A percentile compares a stretch with the other conserved stretches of the same genome.
phyloP scores from a whole-genome alignment of 108 stramenopile genomes.

The Cyclotella sp. region DNA sequence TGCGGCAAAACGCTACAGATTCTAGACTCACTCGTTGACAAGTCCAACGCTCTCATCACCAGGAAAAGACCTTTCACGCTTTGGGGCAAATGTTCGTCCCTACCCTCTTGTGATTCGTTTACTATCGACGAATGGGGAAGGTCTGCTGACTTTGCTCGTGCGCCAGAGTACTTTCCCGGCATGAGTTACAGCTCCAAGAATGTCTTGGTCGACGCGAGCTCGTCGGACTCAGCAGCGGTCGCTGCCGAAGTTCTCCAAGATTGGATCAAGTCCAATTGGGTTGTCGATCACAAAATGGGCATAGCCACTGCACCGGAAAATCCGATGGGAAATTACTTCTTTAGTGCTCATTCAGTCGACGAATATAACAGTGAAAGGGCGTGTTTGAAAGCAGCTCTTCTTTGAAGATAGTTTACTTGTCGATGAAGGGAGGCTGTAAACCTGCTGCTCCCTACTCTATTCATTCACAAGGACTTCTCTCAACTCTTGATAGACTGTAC shows the following conservation, averaged over 20 bases:
- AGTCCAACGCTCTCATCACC: slow-evolving; percentile 42
- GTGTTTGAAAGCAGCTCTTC: slow-evolving; percentile 43
- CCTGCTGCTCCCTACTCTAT: too few species aligned
- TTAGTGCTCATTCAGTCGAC: slow-evolving; percentile 35
- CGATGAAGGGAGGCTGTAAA: too few species aligned
- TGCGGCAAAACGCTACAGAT: slow-evolving; percentile 50
- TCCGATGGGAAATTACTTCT: slow-evolving; percentile 18
- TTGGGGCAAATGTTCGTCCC: slow-evolving; percentile 17
- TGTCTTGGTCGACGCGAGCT: slow-evolving; percentile 12
- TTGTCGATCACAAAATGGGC: slow-evolving; percentile 46
- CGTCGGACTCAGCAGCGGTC: slow-evolving; percentile 18
- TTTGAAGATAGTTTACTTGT: slow-evolving; percentile 9
- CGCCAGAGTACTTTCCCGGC: slow-evolving; percentile 24
- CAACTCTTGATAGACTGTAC: too few species aligned
- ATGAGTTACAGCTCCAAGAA: slow-evolving; percentile 54
- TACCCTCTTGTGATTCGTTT: slow-evolving; percentile 24
- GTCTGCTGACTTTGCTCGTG: slow-evolving; percentile 33
- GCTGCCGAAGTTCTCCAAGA: slow-evolving; percentile 45
- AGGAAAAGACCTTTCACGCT: slow-evolving; percentile 50
- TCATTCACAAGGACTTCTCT: too few species aligned
- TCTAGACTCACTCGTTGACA: slow-evolving; percentile 43
- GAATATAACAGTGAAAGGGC: slow-evolving; percentile 41
- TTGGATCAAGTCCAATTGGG: slow-evolving; percentile 52
- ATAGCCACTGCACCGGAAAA: slow-evolving; percentile 31
- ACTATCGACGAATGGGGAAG: slow-evolving; percentile 49